phyloP scores from a whole-genome alignment of 2,329 filamentous ascomycete genomes.

The Colletotrichum truncatum region DNA sequence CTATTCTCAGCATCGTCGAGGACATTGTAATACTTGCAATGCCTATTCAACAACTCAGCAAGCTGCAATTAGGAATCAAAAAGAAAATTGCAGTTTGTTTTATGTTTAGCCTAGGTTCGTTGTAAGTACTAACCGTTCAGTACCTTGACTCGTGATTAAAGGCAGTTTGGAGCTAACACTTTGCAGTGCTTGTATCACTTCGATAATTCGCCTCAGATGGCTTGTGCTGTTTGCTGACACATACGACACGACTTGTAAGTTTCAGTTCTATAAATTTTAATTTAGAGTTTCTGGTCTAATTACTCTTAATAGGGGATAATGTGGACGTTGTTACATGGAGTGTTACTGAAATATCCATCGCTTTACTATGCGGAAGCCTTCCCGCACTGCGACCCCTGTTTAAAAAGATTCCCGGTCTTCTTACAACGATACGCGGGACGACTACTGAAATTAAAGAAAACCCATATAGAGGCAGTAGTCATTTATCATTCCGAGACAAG shows the following conservation, averaged over 20 bases:
- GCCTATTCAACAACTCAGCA: constrained; percentile 27
- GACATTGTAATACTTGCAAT: constrained; percentile 28
- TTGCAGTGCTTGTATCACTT: constrained; percentile 30
- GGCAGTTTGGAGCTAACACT: background rate
- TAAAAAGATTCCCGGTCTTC: constrained; percentile 15
- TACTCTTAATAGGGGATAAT: constrained; percentile 33
- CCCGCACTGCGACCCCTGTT: constrained; percentile 50
- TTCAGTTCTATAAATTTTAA: background rate
- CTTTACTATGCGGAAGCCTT: constrained; percentile 52
- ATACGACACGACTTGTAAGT: constrained; percentile 22
- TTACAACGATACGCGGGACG: constrained; percentile 13
- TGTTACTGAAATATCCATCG: constrained; percentile 41
- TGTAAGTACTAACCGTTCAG: constrained; percentile 13
- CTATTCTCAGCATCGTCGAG: constrained; percentile 30
- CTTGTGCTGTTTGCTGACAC: constrained; percentile 16
- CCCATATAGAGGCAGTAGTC: background rate
- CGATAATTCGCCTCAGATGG: constrained; percentile 27
- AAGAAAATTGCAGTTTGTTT: constrained; percentile 30
- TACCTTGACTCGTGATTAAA: background rate
- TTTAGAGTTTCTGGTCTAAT: background rate
- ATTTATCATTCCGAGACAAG: background rate
- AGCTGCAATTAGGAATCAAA: constrained; percentile 9
- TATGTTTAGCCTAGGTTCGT: constrained; percentile 31
- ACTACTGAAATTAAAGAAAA: constrained; percentile 4
- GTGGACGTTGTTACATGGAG: constrained; percentile 43